Percentiles rank a stretch among this genome's conserved stretches.
Evolutionary conservation across 1,139 yeast genomes (phyloP).

Genomic region (Saccharomyces hybrid): DNA sequence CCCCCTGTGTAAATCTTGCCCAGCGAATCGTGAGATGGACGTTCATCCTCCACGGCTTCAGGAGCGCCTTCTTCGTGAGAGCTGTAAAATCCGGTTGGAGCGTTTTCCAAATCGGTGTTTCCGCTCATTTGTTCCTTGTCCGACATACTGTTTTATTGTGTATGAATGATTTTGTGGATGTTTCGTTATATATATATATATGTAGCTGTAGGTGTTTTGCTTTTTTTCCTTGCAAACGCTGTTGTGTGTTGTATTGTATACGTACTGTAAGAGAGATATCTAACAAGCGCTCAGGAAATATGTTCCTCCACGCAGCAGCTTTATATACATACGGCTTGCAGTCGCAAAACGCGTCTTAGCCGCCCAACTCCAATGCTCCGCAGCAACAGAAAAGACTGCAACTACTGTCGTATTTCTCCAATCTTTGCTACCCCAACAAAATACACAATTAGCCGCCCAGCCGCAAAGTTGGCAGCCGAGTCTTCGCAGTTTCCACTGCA

Average conservation of each 20-base stretch:
- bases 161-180: not conserved
- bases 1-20: conserved; percentile 28
- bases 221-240: not conserved
- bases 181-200: conserved; percentile 1
- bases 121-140: conserved; percentile 13
- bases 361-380: not conserved
- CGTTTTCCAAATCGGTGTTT: conserved; percentile 11
- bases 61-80: conserved; percentile 4
- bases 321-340: not conserved
- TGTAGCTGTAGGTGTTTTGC: not conserved
- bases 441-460: not conserved
- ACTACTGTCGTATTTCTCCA: not conserved
- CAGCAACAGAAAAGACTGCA: not conserved
- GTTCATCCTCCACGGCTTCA: conserved; percentile 2
- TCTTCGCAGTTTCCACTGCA: not conserved
- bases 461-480: not conserved
- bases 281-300: not conserved
- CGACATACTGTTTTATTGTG: conserved; percentile 7
- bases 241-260: not conserved
- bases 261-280: not conserved
- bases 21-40: conserved; percentile 16
- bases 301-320: not conserved
- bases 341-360: not conserved
- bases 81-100: conserved; percentile 1
- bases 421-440: not conserved